Percentiles rank a stretch among this genome's conserved stretches.
phyloP scores from a whole-genome alignment of 768 basidiomycete species.

The Macrolepiota fuliginosa region DNA sequence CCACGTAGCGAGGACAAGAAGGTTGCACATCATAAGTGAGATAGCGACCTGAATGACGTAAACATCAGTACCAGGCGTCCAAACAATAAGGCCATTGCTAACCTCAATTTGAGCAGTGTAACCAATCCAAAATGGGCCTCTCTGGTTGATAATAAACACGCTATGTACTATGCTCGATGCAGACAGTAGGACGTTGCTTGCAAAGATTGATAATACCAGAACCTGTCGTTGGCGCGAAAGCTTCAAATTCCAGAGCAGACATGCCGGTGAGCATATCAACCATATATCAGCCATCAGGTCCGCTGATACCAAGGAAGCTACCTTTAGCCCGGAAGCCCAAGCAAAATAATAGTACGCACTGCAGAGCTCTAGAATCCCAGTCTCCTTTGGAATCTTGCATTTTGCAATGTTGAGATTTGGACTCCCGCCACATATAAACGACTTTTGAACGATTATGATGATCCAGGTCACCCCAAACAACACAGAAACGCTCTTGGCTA shows the following conservation, averaged over 20 bases:
- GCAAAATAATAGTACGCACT: slow-evolving; percentile 4
- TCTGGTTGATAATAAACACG: slow-evolving; percentile 13
- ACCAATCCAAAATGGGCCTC: not conserved
- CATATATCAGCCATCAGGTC: slow-evolving; percentile 22
- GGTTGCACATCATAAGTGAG: slow-evolving; percentile 20
- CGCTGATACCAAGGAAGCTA: slow-evolving; percentile 12
- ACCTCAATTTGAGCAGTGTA: slow-evolving; percentile 19
- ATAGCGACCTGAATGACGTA: slow-evolving; percentile 10
- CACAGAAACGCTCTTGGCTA: slow-evolving; percentile 8
- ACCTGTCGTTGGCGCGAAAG: slow-evolving; percentile 17
- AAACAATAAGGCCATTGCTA: not conserved
- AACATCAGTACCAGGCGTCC: not conserved
- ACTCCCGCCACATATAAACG: slow-evolving; percentile 11
- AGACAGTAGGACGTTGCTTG: slow-evolving; percentile 19
- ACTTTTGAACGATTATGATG: slow-evolving; percentile 13
- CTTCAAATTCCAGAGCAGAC: slow-evolving; percentile 22
- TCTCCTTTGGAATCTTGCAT: slow-evolving; percentile 4
- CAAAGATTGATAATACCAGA: slow-evolving; percentile 23
- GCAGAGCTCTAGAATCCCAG: slow-evolving; percentile 11
- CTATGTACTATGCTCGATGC: slow-evolving; percentile 17
- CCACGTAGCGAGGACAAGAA: slow-evolving; percentile 24
- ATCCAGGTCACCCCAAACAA: slow-evolving; percentile 7
- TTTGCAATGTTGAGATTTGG: not conserved
- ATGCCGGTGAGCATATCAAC: slow-evolving; percentile 22
- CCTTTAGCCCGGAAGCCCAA: not conserved